Conservation (phyloP, 192 early-diverging fungal species). For the Diversispora epigaea region DNA sequence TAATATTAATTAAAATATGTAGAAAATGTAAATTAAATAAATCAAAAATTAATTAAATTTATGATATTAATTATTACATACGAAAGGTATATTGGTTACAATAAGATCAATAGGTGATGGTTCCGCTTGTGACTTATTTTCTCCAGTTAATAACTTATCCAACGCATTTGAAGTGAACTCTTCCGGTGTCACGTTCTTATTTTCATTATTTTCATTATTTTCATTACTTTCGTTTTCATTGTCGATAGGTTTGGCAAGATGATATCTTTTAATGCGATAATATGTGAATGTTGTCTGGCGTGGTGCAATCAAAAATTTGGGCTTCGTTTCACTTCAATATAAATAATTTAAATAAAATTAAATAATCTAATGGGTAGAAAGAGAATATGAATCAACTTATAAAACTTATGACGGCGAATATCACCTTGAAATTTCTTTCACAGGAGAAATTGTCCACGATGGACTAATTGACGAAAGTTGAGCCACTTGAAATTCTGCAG, state of each 20-base stretch:
- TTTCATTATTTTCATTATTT: background rate
- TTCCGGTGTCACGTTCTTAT: conserved; percentile 45
- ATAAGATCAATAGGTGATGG: conserved; percentile 53
- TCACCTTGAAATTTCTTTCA: conserved; percentile 46
- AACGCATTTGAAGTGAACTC: conserved; percentile 50
- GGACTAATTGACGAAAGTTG: conserved; percentile 75
- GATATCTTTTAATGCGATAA: conserved; percentile 45
- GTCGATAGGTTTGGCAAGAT: background rate
- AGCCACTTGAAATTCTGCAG: conserved; percentile 57
- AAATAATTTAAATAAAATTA: background rate
- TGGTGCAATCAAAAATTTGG: conserved; percentile 49
- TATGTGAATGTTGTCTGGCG: conserved; percentile 59
- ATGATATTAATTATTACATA: conserved; percentile 40
- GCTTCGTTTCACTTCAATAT: conserved; percentile 32
- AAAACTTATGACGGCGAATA: background rate
- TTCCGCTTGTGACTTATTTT: conserved; percentile 33
- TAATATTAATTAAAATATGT: conserved; percentile 36
- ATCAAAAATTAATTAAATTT: background rate
- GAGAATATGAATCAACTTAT: too few species aligned
- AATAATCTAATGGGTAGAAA: too few species aligned
- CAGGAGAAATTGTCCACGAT: conserved; percentile 63
- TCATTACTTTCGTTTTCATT: background rate
- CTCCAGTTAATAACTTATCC: conserved; percentile 44
- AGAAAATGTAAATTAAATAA: background rate
- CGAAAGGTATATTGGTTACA: conserved; percentile 51